Percentiles rank a stretch among this genome's conserved stretches.
phyloP scores from a whole-genome alignment of 495 filamentous ascomycete species.

The Penicillium maclennaniae region DNA sequence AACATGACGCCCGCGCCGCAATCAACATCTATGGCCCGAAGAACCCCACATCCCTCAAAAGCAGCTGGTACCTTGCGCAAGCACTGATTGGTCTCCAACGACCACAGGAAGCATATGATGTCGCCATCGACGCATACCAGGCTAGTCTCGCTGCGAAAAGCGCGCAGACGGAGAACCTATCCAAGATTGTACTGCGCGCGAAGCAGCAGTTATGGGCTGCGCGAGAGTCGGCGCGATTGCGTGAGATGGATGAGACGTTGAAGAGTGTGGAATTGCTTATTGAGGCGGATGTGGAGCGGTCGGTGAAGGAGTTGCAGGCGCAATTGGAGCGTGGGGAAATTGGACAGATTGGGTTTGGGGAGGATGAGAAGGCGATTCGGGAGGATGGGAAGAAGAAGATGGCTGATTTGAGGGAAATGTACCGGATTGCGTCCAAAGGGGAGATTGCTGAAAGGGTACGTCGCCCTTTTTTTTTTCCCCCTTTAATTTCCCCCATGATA shows the following conservation, averaged over 20 bases:
- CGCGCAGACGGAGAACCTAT: conserved; percentile 61
- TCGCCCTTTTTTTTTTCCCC: conserved; percentile 2
- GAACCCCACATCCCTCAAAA: conserved; percentile 64
- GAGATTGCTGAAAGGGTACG: conserved; percentile 60
- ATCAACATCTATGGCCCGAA: conserved; percentile 58
- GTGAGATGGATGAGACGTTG: conserved; percentile 45
- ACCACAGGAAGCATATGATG: conserved; percentile 68
- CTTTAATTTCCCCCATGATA: no score
- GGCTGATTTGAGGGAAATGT: conserved; percentile 44
- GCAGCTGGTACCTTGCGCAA: conserved; percentile 77
- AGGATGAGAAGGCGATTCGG: conserved; percentile 39
- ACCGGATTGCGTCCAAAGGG: conserved; percentile 46
- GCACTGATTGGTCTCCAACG: conserved; percentile 72
- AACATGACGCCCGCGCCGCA: conserved; percentile 71
- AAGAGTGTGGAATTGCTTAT: conserved; percentile 47
- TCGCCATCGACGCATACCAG: conserved; percentile 69
- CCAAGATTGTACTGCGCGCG: conserved; percentile 63
- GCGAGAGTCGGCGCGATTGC: conserved; percentile 45
- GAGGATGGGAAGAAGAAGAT: conserved; percentile 51
- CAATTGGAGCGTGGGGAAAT: conserved; percentile 43
- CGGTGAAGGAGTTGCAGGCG: conserved; percentile 48
- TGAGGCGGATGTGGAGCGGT: conserved; percentile 50
- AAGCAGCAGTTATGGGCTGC: conserved; percentile 64
- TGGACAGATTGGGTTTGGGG: conserved; percentile 40
- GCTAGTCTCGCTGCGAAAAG: conserved; percentile 59